Evolutionary conservation across 768 basidiomycete species (phyloP).

Genomic region (Coprinopsis marcescibilis): DNA sequence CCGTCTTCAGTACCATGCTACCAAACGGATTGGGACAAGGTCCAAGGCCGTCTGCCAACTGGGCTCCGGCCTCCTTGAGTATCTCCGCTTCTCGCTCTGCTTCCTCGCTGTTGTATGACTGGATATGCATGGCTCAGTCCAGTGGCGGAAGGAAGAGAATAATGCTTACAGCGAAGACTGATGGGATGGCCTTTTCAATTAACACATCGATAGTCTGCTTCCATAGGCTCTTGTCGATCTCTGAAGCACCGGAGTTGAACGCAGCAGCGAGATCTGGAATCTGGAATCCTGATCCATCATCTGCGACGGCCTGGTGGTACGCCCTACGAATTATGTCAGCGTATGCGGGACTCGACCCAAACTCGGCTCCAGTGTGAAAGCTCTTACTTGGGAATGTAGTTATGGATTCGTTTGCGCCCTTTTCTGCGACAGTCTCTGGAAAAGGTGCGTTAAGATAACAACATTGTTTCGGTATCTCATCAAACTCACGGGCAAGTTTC

Average conservation of each 20-base stretch:
- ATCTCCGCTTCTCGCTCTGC: conserved; percentile 23
- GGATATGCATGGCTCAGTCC: neutral
- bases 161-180: conserved; percentile 27
- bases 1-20: conserved; percentile 21
- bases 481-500: conserved; percentile 26
- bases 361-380: neutral
- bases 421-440: conserved; percentile 21
- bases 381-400: conserved; percentile 20
- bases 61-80: conserved; percentile 18
- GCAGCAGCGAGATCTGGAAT: conserved; percentile 31
- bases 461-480: too few relatives aligned
- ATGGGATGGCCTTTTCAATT: conserved; percentile 21
- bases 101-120: conserved; percentile 29
- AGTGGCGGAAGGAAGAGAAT: neutral
- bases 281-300: conserved; percentile 14
- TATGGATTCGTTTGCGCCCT: conserved; percentile 21
- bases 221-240: conserved; percentile 20
- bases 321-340: conserved; percentile 16
- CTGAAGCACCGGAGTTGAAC: conserved; percentile 29
- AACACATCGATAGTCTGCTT: conserved; percentile 21
- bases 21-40: conserved; percentile 28
- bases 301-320: conserved; percentile 24
- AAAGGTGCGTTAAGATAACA: neutral
- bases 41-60: conserved; percentile 20
- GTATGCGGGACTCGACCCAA: neutral